Conservation (phyloP, 345 rosid genomes). For the Eucalyptus coolabah region DNA sequence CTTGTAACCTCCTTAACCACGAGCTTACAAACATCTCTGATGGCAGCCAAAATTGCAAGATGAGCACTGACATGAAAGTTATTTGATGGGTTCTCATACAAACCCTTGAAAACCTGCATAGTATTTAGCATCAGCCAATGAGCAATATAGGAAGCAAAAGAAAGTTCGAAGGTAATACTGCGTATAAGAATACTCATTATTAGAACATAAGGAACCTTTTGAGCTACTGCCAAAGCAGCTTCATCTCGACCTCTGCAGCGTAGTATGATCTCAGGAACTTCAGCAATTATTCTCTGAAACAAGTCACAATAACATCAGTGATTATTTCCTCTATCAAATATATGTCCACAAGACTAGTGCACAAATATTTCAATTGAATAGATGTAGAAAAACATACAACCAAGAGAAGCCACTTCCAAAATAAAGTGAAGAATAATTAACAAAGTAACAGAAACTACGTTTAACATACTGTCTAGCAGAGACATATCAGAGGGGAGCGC, state of each 20-base stretch:
- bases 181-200: not conserved
- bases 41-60: conserved; percentile 77
- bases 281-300: conserved; percentile 67
- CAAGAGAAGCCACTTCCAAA: not conserved
- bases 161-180: not conserved
- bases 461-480: not conserved
- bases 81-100: conserved; percentile 81
- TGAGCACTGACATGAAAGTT: conserved; percentile 60
- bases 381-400: not conserved
- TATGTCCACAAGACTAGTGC: not conserved
- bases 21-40: conserved; percentile 94
- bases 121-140: not conserved
- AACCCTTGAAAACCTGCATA: conserved; percentile 70
- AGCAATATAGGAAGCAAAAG: not conserved
- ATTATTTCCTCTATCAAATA: not conserved
- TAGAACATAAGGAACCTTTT: conserved; percentile 30
- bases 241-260: conserved; percentile 92
- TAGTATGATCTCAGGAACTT: conserved; percentile 92
- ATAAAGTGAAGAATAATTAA: not conserved
- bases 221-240: conserved; percentile 96
- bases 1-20: conserved; percentile 94
- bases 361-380: not conserved
- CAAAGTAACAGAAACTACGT: not conserved
- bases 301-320: not conserved
- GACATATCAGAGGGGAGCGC: not conserved